These are phyloP conservation scores for Debaryomyces sp. DNA, from an alignment of 1,139 yeast species.

Conservation along the genomic window DNA sequence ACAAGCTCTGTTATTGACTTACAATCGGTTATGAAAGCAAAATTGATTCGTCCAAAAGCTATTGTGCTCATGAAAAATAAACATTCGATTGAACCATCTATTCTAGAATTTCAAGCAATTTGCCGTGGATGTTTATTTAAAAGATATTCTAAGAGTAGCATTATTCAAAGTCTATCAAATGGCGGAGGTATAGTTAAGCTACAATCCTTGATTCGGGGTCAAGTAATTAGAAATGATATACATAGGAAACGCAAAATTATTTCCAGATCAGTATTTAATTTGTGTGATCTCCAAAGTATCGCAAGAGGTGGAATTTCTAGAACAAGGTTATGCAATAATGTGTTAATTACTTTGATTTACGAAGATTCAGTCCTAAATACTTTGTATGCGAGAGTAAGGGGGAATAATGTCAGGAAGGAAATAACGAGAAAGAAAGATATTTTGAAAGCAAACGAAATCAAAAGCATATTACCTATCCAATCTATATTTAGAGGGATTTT, in stretches of 20 bases:
- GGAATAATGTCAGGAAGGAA: constrained; percentile 38
- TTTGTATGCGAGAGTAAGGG: constrained; percentile 50
- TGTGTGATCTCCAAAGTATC: constrained; percentile 51
- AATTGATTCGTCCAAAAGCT: constrained; percentile 23
- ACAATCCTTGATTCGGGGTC: constrained; percentile 41
- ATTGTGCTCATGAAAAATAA: constrained; percentile 26
- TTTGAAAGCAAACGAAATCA: constrained; percentile 23
- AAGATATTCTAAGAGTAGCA: constrained; percentile 15
- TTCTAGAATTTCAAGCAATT: constrained; percentile 37
- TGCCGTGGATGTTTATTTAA: constrained; percentile 31
- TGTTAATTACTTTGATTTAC: constrained; percentile 44
- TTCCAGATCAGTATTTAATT: constrained; percentile 12
- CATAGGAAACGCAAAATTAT: constrained; percentile 21
- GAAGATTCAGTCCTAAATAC: constrained; percentile 40
- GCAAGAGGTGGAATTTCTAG: constrained; percentile 57
- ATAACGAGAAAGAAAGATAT: constrained; percentile 23
- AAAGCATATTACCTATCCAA: constrained; percentile 33
- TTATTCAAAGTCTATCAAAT: constrained; percentile 17
- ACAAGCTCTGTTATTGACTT: constrained; percentile 19
- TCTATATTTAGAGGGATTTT: constrained; percentile 50
- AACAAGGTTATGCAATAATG: constrained; percentile 45
- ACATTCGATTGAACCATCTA: constrained; percentile 24
- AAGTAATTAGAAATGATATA: constrained; percentile 24
- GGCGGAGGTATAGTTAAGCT: constrained; percentile 25
- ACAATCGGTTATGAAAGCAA: constrained; percentile 36